These are phyloP conservation scores for Papiliotrema fonsecae DNA, from an alignment of 1,284 basidiomycete genomes.

Conservation along the genomic window DNA sequence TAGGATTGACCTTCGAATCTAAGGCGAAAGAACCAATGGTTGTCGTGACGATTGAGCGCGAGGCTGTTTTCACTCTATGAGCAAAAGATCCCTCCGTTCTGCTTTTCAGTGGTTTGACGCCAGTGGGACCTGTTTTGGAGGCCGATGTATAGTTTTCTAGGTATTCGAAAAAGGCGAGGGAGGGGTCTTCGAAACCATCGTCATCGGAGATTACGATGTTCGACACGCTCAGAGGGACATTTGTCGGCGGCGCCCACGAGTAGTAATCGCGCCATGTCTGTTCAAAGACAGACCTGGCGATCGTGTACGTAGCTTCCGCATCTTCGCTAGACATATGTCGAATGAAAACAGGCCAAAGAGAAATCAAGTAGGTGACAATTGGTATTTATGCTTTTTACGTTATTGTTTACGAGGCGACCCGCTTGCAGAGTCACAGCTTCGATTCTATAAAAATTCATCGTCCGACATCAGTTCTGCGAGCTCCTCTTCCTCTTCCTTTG, in stretches of 20 bases:
- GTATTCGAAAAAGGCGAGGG: not conserved
- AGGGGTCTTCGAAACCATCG: not conserved
- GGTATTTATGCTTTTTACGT: too few relatives aligned
- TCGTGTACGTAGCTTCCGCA: not conserved
- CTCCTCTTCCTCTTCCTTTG: constrained; percentile 53
- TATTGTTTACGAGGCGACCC: too few relatives aligned
- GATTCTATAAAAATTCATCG: too few relatives aligned
- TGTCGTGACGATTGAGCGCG: not conserved
- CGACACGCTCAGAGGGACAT: not conserved
- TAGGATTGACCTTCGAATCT: not conserved
- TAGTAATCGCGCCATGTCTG: not conserved
- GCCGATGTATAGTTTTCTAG: not conserved
- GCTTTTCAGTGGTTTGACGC: not conserved
- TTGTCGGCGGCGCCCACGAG: not conserved
- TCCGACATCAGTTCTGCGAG: constrained; percentile 70
- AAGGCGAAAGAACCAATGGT: not conserved
- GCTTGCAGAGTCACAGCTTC: too few relatives aligned
- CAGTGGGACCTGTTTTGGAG: not conserved
- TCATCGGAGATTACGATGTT: not conserved
- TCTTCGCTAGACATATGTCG: too few relatives aligned
- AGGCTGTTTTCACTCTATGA: too few relatives aligned
- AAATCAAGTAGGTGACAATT: too few relatives aligned
- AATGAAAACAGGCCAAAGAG: too few relatives aligned
- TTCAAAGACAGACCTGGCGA: not conserved
- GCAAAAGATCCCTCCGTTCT: not conserved